A percentile compares a stretch with the other conserved stretches of the same genome.
Evolutionary conservation across 768 basidiomycete species (phyloP).

Genomic region (Sistotremastrum niveocremeum): DNA sequence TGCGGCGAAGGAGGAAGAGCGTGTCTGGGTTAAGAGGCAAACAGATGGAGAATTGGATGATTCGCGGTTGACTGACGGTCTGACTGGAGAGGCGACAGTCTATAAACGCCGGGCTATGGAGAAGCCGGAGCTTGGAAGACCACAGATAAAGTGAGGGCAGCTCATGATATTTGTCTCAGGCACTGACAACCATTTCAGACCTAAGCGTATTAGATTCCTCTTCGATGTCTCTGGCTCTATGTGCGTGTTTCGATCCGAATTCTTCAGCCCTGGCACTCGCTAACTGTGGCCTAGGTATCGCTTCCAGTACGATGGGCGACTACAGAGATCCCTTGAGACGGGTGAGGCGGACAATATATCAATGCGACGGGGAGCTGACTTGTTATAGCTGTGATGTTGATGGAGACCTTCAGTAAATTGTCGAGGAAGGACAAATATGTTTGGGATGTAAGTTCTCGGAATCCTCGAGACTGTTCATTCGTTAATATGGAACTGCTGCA

Average conservation of each 20-base stretch:
- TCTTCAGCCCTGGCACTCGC: background rate
- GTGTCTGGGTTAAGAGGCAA: slow-evolving; percentile 59
- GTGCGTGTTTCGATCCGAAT: slow-evolving; percentile 17
- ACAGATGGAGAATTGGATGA: slow-evolving; percentile 62
- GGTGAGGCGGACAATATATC: slow-evolving; percentile 20
- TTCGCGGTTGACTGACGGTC: slow-evolving; percentile 47
- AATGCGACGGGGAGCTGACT: background rate
- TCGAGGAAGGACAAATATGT: slow-evolving; percentile 56
- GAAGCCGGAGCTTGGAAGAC: slow-evolving; percentile 52
- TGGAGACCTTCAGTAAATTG: slow-evolving; percentile 55
- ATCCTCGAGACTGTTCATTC: background rate
- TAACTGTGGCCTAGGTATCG: slow-evolving; percentile 34
- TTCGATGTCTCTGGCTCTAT: slow-evolving; percentile 63
- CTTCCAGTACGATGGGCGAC: slow-evolving; percentile 57
- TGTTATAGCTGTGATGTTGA: slow-evolving; percentile 48
- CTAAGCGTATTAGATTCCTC: slow-evolving; percentile 54
- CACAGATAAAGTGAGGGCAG: slow-evolving; percentile 44
- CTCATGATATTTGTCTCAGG: background rate
- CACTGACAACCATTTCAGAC: slow-evolving; percentile 21
- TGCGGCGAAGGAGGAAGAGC: slow-evolving; percentile 54
- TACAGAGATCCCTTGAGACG: slow-evolving; percentile 51
- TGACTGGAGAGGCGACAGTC: slow-evolving; percentile 55
- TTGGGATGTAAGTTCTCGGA: slow-evolving; percentile 47
- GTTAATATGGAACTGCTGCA: slow-evolving; percentile 12
- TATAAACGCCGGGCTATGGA: slow-evolving; percentile 61